phyloP scores from a whole-genome alignment of 2,329 filamentous ascomycete genomes.

The Tolypocladium album region DNA sequence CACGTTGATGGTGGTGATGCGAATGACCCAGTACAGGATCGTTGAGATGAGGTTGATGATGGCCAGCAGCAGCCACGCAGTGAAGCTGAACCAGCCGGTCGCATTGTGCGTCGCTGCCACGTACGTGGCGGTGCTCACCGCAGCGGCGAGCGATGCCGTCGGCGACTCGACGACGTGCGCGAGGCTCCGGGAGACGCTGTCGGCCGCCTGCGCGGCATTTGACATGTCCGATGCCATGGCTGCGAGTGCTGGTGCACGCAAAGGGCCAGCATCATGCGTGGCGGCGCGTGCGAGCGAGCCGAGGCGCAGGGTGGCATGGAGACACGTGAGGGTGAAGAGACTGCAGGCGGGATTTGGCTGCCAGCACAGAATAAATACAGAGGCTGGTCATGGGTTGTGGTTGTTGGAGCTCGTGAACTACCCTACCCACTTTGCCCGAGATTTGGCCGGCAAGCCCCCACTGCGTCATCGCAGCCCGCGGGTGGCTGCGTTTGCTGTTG shows the following conservation, averaged over 20 bases:
- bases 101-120: slow-evolving; percentile 26
- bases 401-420: slow-evolving; percentile 3
- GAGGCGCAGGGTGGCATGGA: neutral
- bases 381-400: slow-evolving; percentile 3
- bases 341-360: neutral
- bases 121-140: slow-evolving; percentile 23
- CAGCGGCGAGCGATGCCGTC: slow-evolving; percentile 21
- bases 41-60: slow-evolving; percentile 45
- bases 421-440: slow-evolving; percentile 3
- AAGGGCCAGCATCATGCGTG: slow-evolving; percentile 25
- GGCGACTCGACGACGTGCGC: slow-evolving; percentile 19
- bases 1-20: slow-evolving; percentile 77
- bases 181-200: slow-evolving; percentile 21
- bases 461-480: neutral
- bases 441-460: slow-evolving; percentile 2
- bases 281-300: slow-evolving; percentile 6
- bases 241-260: slow-evolving; percentile 17
- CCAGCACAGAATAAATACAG: neutral
- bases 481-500: neutral
- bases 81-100: slow-evolving; percentile 45
- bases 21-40: slow-evolving; percentile 67
- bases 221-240: slow-evolving; percentile 31
- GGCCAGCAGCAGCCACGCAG: slow-evolving; percentile 44
- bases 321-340: neutral
- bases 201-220: slow-evolving; percentile 22